phyloP scores from a whole-genome alignment of 768 basidiomycete genomes.

The Hericium rajendrae region DNA sequence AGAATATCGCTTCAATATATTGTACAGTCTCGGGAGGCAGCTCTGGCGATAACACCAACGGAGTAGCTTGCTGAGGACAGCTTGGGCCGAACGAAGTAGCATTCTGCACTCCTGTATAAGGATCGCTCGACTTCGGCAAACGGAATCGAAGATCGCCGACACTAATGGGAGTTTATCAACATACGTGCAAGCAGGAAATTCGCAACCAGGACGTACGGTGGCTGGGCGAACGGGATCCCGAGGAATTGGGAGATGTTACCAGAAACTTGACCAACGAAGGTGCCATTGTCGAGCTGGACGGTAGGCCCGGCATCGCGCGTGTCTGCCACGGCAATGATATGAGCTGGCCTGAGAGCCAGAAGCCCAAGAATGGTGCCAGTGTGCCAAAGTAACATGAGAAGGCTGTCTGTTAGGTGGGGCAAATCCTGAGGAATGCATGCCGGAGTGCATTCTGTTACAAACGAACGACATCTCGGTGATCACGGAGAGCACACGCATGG shows the following conservation, averaged over 20 bases:
- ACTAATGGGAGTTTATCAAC: not conserved
- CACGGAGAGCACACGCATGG: too few species aligned
- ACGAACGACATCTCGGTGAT: too few species aligned
- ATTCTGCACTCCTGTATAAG: conserved; percentile 6
- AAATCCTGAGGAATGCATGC: too few species aligned
- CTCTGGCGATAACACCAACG: not conserved
- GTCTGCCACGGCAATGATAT: not conserved
- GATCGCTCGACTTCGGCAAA: conserved; percentile 6
- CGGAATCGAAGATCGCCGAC: conserved; percentile 15
- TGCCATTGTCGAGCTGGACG: not conserved
- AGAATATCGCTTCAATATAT: not conserved
- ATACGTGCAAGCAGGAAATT: not conserved
- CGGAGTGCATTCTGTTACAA: too few species aligned
- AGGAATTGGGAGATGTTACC: not conserved
- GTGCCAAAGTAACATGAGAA: too few species aligned
- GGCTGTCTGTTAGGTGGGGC: too few species aligned
- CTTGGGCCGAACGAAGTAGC: conserved; percentile 13
- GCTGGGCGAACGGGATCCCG: not conserved
- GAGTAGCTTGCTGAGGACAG: conserved; percentile 11
- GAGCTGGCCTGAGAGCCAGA: too few species aligned
- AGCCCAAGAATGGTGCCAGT: too few species aligned
- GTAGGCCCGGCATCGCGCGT: not conserved
- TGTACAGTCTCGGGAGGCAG: not conserved
- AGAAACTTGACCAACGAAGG: not conserved
- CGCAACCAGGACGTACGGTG: not conserved